These are phyloP conservation scores for Lepiota venenata DNA, from an alignment of 768 basidiomycete genomes.

Conservation along the genomic window DNA sequence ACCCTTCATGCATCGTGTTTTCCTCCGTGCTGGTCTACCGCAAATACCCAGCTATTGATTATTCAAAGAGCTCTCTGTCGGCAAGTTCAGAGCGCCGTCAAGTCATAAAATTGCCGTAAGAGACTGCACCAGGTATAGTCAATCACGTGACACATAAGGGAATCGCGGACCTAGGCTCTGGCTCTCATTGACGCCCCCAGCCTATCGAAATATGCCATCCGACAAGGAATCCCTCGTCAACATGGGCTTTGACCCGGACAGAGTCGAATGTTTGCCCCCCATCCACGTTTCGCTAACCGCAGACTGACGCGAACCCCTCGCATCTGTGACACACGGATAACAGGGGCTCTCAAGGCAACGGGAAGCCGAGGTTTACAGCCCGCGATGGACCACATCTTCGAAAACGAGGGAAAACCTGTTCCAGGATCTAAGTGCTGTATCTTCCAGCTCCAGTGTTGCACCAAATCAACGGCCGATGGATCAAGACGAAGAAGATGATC, in stretches of 20 bases:
- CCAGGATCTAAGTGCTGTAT: conserved; percentile 54
- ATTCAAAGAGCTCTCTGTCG: no score
- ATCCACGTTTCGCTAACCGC: conserved; percentile 14
- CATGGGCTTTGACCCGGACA: conserved; percentile 85
- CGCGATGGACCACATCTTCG: conserved; percentile 86
- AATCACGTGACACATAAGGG: conserved; percentile 7
- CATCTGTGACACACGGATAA: background rate
- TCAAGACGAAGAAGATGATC: conserved; percentile 74
- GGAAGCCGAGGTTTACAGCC: conserved; percentile 82
- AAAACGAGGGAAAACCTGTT: conserved; percentile 72
- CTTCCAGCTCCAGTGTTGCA: conserved; percentile 28
- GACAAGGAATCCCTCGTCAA: conserved; percentile 74
- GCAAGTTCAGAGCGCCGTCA: no score
- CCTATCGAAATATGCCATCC: conserved; percentile 35
- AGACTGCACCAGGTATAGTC: background rate
- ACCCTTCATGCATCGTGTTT: no score
- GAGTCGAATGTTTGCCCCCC: conserved; percentile 74
- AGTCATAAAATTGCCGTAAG: background rate
- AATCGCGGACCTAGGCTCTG: background rate
- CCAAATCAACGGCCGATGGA: conserved; percentile 35
- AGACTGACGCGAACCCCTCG: conserved; percentile 1
- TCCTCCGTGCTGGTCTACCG: no score
- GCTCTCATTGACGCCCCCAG: conserved; percentile 12
- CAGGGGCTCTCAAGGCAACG: conserved; percentile 90
- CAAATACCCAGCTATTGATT: no score